Percentiles rank a stretch among this genome's conserved stretches.
Evolutionary conservation across 768 basidiomycete genomes (phyloP).

Genomic region (Collybia sp.): DNA sequence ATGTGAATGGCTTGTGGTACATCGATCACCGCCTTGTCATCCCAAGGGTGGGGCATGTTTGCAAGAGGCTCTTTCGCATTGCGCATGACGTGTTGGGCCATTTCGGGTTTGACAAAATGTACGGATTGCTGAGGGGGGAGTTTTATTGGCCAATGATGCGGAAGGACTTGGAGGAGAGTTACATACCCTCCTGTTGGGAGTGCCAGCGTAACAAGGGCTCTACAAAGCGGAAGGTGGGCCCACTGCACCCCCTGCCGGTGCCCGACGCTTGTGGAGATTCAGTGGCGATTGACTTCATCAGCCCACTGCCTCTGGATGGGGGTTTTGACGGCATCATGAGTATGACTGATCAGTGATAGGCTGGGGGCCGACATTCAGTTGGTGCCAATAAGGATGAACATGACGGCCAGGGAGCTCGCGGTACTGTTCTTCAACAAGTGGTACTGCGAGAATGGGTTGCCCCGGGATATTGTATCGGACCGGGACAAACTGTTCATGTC

Average conservation of each 20-base stretch:
- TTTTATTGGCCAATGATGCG: constrained; percentile 33
- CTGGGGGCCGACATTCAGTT: constrained; percentile 17
- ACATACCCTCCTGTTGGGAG: constrained; percentile 6
- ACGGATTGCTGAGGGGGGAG: constrained; percentile 11
- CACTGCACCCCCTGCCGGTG: constrained; percentile 18
- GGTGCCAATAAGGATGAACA: no score
- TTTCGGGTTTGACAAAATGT: constrained; percentile 28
- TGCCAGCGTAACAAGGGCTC: constrained; percentile 21
- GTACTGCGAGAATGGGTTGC: constrained; percentile 31
- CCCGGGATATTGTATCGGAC: no score
- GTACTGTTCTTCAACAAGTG: constrained; percentile 21
- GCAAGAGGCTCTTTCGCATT: constrained; percentile 17
- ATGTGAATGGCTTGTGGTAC: constrained; percentile 15
- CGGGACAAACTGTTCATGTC: constrained; percentile 23
- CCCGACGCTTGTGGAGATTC: constrained; percentile 15
- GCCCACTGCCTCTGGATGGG: constrained; percentile 18
- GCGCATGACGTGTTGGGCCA: constrained; percentile 25
- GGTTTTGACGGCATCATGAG: constrained; percentile 20
- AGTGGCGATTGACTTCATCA: constrained; percentile 26
- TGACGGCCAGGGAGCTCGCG: constrained; percentile 14
- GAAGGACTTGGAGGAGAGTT: constrained; percentile 3
- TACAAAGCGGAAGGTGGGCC: constrained; percentile 17
- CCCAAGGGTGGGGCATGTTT: constrained; percentile 11
- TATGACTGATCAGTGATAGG: constrained; percentile 21
- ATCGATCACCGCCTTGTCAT: constrained; percentile 16